Evolutionary conservation across 2,329 filamentous ascomycete species (phyloP), one percentile per base, ranked within the genome.

Genomic region (Xylariaceae sp.): DNA sequence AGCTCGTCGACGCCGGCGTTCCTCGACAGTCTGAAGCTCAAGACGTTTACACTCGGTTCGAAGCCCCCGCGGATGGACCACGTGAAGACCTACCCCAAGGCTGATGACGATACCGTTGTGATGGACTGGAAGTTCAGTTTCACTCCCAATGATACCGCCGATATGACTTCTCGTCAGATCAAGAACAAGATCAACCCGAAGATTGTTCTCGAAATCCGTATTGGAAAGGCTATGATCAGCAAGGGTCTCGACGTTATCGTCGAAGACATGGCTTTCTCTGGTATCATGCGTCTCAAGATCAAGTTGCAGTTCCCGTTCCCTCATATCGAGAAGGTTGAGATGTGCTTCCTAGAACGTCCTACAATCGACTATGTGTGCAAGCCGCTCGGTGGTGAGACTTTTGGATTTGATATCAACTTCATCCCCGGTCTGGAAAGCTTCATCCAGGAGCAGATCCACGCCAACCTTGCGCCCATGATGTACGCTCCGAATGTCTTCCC

Each of bases 81-180:
- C 71, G 94, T 99, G 74, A 97, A 96, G 80, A 96, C 94, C 0
- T 97, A 99, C 69, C 93, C 93, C 59, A 96, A 94, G 74, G 90
- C 90, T 1, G 91, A 97, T 67, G 92, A 97, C 64, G 94, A 99
- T 71, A 87, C 92, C 60, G 91, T 99, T 48, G 84, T 97, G 70
- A 99, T 99, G 94, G 94, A 99, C 73, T 99, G 94, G 94, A 96
- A 96, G 71, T 99, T 99, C 76, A 97, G 93, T 80, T 99, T 99
- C 77, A 97, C 90, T 0, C 94, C 94, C 39, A 97, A 94, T 67
- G 95, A 99, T 74, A 89, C 85, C 2, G 87, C 89, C 66, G 94
- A 99, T 74, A 85, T 99, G 82, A 99, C 94, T 1, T 80, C 88
- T 1, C 86, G 88, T 62, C 94, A 99, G 74, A 77, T 97, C 70